Conservation (phyloP, 495 filamentous ascomycete genomes). For the Penicillium paxilli region DNA sequence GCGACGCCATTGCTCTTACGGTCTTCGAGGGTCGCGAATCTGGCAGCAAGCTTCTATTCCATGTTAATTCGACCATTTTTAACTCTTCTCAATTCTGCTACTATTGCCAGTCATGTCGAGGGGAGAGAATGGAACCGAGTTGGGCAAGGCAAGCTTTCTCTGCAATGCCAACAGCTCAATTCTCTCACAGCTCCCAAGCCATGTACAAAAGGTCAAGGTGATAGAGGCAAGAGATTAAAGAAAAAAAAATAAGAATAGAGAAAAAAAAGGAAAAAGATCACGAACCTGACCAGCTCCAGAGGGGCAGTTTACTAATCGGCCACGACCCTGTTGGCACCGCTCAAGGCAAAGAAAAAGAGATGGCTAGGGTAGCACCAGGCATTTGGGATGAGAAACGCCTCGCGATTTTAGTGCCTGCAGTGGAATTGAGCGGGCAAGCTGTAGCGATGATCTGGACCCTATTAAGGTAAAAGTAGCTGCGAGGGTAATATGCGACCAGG, state of each 20-base stretch:
- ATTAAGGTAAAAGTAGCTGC: conserved; percentile 21
- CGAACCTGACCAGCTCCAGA: conserved; percentile 20
- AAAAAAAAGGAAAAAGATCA: conserved; percentile 7
- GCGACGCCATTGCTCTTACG: conserved; percentile 41
- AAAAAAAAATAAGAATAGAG: conserved; percentile 3
- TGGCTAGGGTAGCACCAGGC: conserved; percentile 18
- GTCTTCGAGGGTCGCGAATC: conserved; percentile 27
- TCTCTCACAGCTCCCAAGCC: not conserved
- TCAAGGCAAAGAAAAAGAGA: conserved; percentile 16
- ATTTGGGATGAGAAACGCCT: conserved; percentile 18
- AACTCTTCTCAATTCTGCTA: not conserved
- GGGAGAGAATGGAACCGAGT: not conserved
- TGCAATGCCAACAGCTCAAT: not conserved
- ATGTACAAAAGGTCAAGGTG: not conserved
- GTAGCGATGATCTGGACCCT: conserved; percentile 17
- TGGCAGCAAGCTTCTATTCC: conserved; percentile 28
- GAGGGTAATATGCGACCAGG: conserved; percentile 17
- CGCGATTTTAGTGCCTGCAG: conserved; percentile 17
- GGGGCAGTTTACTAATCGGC: conserved; percentile 15
- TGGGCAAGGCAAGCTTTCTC: conserved; percentile 4
- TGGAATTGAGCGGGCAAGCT: conserved; percentile 15
- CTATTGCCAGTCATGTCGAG: not conserved
- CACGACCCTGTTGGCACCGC: conserved; percentile 22
- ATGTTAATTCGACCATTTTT: conserved; percentile 35
- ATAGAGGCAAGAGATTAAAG: not conserved